Base-by-base conservation (phyloP, 2,329 filamentous ascomycete genomes). In the Trichoderma sp. region DNA sequence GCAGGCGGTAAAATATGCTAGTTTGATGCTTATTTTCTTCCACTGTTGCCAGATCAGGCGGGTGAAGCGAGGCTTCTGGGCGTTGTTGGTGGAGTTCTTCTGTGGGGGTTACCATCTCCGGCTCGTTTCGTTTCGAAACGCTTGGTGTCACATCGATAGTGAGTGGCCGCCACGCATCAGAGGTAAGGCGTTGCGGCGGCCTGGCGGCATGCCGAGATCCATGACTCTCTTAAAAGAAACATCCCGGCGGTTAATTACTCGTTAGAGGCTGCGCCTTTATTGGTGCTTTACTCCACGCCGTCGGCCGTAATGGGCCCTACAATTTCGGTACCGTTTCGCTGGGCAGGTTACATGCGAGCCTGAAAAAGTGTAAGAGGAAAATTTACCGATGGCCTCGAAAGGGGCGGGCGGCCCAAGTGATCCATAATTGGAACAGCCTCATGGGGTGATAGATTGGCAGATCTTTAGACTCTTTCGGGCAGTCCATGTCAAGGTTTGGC, bases 51-150 rank as follows among this genome's bases (percentile, higher is more conserved):
- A 35, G 27, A 50, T 53, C 24, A 11, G 60, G 69, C 27, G 27
- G 29, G 33, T 21, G 59, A 24, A 33, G 59, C 69, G 27, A 72
- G 63, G 29, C n/a, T 38, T 31, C 38, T 24, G 38, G 59, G 24
- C 41, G 41, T 45, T 63, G 21, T 11, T 35, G 31, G 68, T 53
- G 69, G 69, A 60, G 59, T 29, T 18, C 24, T 6, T 64, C 27
- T 50, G 38, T 31, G 59, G 59, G 56, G 12, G 9, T 24, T n/a
- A 41, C n/a, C 4, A 18, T 64, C 27, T 53, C 69, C 59, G 29
- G n/a, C 56, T 72, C 31, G 59, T 72, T 72, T 71, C 45, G 69
- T 72, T 72, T 72, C 69, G 69, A 72, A 64, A 72, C 59, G 14
- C n/a, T 63, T 53, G 29, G 27, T 72, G 69, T 72, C 41, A 63